Evolutionary conservation across 305 asterid species (phyloP).

Genomic region (Coffea humblotiana): DNA sequence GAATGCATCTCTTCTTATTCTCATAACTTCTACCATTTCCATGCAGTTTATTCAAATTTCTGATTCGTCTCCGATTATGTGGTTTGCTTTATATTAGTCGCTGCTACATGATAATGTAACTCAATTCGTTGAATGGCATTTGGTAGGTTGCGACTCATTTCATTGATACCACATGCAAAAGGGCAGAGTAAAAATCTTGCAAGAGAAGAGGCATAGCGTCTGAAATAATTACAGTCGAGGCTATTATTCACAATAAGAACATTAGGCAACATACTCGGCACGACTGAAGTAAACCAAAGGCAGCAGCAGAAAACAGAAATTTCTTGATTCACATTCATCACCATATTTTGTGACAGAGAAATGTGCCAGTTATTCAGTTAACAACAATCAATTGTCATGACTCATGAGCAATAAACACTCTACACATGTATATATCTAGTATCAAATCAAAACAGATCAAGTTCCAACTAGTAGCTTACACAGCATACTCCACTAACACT

Average conservation of each 20-base stretch:
- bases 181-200: background rate
- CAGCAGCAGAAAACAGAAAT: background rate
- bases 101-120: no score
- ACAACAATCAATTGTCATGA: background rate
- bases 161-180: background rate
- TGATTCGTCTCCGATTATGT: no score
- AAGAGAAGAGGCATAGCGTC: no score
- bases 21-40: no score
- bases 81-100: no score
- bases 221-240: no score
- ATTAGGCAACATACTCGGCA: no score
- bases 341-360: background rate
- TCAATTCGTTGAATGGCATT: no score
- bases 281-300: background rate
- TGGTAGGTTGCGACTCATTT: no score
- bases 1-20: no score
- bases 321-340: background rate
- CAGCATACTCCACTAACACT: slow-evolving; percentile 14
- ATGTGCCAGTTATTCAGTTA: background rate
- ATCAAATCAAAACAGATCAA: background rate
- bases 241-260: background rate
- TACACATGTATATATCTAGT: background rate
- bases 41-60: no score
- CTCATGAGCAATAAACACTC: background rate
- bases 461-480: background rate